phyloP scores from a whole-genome alignment of 306 rosid species.

The Bauhinia variegata region DNA sequence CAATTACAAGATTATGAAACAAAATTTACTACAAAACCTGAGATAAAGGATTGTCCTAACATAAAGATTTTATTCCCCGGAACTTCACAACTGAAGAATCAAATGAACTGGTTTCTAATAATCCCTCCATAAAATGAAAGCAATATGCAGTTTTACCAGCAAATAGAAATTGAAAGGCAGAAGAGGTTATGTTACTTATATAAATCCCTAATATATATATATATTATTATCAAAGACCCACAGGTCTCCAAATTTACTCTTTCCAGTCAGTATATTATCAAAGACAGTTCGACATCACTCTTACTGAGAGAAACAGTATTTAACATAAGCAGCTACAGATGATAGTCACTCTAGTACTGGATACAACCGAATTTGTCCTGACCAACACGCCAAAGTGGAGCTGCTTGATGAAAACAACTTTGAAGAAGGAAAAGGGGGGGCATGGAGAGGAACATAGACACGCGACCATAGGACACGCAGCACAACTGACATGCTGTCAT shows the following conservation, averaged over 20 bases:
- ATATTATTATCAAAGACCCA: too few species aligned
- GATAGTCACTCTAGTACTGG: neutral
- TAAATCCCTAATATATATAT: neutral
- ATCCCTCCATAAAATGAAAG: neutral
- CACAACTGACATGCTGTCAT: slow-evolving; percentile 27
- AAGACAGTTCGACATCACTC: too few species aligned
- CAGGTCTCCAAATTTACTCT: too few species aligned
- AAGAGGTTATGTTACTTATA: neutral
- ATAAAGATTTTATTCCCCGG: too few species aligned
- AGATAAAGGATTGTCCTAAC: too few species aligned
- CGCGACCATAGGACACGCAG: neutral
- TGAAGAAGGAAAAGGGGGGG: slow-evolving; percentile 8
- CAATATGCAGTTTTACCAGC: neutral
- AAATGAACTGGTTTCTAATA: neutral
- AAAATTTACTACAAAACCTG: too few species aligned
- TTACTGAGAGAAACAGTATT: too few species aligned
- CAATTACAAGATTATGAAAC: too few species aligned
- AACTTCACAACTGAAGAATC: neutral
- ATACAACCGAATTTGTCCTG: neutral
- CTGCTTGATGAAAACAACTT: too few species aligned
- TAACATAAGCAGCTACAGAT: neutral
- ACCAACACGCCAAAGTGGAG: slow-evolving; percentile 5
- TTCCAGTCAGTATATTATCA: too few species aligned
- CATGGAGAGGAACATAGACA: neutral
- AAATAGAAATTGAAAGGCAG: neutral